A percentile compares a stretch with the other conserved stretches of the same genome.
phyloP scores from a whole-genome alignment of 495 filamentous ascomycete genomes.

The Physcia stellaris region DNA sequence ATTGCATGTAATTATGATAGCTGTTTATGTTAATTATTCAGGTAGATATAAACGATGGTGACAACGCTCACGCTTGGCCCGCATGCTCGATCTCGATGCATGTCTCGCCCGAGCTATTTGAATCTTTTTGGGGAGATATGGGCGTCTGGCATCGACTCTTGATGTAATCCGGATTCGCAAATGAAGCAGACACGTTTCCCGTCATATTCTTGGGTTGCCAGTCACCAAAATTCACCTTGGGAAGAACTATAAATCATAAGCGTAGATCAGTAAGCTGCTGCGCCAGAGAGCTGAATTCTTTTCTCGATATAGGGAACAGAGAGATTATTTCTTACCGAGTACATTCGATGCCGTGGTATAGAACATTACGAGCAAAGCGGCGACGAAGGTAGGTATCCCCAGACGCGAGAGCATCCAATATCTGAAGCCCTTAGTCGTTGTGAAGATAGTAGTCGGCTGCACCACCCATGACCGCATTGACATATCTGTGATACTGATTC shows the following conservation, averaged over 20 bases:
- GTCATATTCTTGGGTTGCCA: slow-evolving; percentile 29
- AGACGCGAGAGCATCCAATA: slow-evolving; percentile 46
- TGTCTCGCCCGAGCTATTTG: slow-evolving; percentile 24
- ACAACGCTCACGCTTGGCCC: slow-evolving; percentile 34
- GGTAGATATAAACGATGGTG: too few relatives aligned
- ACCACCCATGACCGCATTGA: slow-evolving; percentile 48
- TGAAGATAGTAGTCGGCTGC: slow-evolving; percentile 52
- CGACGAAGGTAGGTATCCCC: slow-evolving; percentile 43
- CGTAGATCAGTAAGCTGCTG: too few relatives aligned
- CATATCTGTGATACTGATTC: slow-evolving; percentile 62
- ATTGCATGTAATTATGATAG: slow-evolving; percentile 9
- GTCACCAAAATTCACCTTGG: slow-evolving; percentile 43
- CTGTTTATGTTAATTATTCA: too few relatives aligned
- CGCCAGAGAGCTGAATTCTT: too few relatives aligned
- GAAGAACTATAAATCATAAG: slow-evolving; percentile 36
- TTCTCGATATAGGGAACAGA: too few relatives aligned
- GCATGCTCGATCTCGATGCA: slow-evolving; percentile 54
- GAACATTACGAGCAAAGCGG: slow-evolving; percentile 47
- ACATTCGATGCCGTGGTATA: slow-evolving; percentile 65
- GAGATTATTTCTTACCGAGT: slow-evolving; percentile 25
- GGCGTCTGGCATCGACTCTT: slow-evolving; percentile 43
- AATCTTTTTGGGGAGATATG: slow-evolving; percentile 28
- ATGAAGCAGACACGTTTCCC: slow-evolving; percentile 42
- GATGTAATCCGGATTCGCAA: slow-evolving; percentile 43
- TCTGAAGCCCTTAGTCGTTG: slow-evolving; percentile 45